Percentiles rank a stretch among this genome's conserved stretches.
phyloP scores from a whole-genome alignment of 2,329 filamentous ascomycete genomes.

The Aspergillus niger region DNA sequence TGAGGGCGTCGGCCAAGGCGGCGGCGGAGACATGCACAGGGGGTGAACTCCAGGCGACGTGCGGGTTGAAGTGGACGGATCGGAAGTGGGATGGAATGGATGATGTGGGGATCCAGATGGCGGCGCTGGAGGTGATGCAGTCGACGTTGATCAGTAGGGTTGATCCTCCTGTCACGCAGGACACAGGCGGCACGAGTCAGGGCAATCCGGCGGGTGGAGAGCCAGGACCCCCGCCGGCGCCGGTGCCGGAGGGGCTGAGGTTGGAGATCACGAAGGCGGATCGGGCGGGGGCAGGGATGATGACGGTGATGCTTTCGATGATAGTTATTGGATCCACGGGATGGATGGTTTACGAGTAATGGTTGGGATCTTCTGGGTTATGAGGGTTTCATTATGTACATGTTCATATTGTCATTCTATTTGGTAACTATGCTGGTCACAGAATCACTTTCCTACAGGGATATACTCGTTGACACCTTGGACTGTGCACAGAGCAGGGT shows the following conservation, averaged over 20 bases:
- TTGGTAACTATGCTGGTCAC: background rate
- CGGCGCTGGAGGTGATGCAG: conserved; percentile 38
- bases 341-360: conserved; percentile 40
- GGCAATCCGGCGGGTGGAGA: conserved; percentile 34
- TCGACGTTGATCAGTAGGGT: conserved; percentile 34
- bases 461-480: background rate
- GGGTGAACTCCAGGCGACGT: conserved; percentile 41
- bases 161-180: conserved; percentile 33
- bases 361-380: background rate
- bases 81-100: conserved; percentile 39
- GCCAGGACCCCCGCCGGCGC: conserved; percentile 12
- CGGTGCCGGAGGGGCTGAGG: conserved; percentile 18
- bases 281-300: conserved; percentile 45
- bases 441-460: background rate
- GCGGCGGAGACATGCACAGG: conserved; percentile 59
- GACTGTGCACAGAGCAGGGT: background rate
- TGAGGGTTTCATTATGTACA: too few relatives aligned
- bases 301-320: conserved; percentile 43
- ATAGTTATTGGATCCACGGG: conserved; percentile 37
- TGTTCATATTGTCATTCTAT: too few relatives aligned
- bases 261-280: conserved; percentile 37
- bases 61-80: conserved; percentile 46
- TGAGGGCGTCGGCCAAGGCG: conserved; percentile 56
- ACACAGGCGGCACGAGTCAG: conserved; percentile 36
- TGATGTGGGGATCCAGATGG: conserved; percentile 47